These are phyloP conservation scores for Didymella segeticola DNA, from an alignment of 2,329 filamentous ascomycete genomes.

Conservation along the genomic window DNA sequence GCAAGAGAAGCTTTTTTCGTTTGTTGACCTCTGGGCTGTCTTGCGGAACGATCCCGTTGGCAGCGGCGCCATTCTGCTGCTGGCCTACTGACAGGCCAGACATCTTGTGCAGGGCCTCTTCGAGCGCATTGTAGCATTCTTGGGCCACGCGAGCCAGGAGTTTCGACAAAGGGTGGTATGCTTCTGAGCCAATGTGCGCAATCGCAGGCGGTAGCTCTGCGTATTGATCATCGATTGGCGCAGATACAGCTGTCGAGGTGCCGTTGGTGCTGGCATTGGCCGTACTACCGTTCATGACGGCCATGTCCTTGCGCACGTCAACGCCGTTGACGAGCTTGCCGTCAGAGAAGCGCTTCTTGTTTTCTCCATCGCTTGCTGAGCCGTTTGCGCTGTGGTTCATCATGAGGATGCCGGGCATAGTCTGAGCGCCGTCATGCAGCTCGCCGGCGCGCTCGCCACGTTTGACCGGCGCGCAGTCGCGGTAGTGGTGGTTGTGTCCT, in stretches of 20 bases:
- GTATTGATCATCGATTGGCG: constrained; percentile 27
- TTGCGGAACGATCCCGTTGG: constrained; percentile 48
- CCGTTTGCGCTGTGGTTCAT: constrained; percentile 55
- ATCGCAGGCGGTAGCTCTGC: constrained; percentile 58
- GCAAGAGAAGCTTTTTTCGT: constrained; percentile 73
- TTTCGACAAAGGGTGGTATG: constrained; percentile 76
- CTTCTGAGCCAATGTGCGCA: constrained; percentile 71
- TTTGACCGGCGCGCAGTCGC: constrained; percentile 14
- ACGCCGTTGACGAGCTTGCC: constrained; percentile 41
- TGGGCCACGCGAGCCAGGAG: constrained; percentile 82
- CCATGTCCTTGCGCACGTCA: constrained; percentile 23
- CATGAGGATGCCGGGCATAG: constrained; percentile 58
- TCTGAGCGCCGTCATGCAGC: constrained; percentile 41
- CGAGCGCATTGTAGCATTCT: constrained; percentile 79
- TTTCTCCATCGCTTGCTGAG: constrained; percentile 38
- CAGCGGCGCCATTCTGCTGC: constrained; percentile 56
- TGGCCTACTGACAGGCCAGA: constrained; percentile 68
- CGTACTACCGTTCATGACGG: constrained; percentile 19
- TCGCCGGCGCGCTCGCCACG: constrained; percentile 42
- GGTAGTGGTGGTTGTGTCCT: background rate
- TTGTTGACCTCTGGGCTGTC: constrained; percentile 39
- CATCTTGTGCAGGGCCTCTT: constrained; percentile 72
- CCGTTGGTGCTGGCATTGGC: constrained; percentile 26
- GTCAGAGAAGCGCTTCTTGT: constrained; percentile 39
- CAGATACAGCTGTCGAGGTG: constrained; percentile 20